Percentiles rank a stretch among this genome's conserved stretches.
phyloP scores from a whole-genome alignment of 108 stramenopile genomes.

The Skeletonema marinoi region DNA sequence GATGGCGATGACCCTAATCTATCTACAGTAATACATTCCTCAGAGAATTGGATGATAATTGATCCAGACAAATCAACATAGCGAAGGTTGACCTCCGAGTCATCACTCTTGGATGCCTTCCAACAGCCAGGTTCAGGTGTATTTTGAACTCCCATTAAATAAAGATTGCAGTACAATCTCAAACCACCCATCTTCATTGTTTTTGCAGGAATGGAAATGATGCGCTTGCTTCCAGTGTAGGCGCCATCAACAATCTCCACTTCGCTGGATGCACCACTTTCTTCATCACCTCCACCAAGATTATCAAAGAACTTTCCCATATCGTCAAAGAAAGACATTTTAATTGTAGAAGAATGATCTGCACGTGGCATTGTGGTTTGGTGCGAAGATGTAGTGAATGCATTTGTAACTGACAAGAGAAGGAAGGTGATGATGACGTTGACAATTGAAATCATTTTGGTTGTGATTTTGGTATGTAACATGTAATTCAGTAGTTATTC shows the following conservation, averaged over 20 bases:
- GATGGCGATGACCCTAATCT: conserved; percentile 72
- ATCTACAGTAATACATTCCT: conserved; percentile 58
- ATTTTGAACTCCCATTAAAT: conserved; percentile 81
- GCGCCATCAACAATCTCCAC: conserved; percentile 26
- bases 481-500: background rate
- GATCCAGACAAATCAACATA: conserved; percentile 70
- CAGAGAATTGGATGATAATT: conserved; percentile 60
- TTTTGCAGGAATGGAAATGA: conserved; percentile 62
- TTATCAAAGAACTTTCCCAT: conserved; percentile 44
- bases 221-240: conserved; percentile 45
- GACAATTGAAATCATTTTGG: background rate
- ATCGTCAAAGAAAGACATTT: conserved; percentile 37
- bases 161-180: conserved; percentile 70
- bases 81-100: conserved; percentile 67
- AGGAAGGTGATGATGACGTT: background rate
- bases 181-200: conserved; percentile 81
- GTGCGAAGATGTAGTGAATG: conserved; percentile 9
- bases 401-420: conserved; percentile 3
- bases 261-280: conserved; percentile 4
- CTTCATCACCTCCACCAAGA: conserved; percentile 17
- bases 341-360: background rate
- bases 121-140: conserved; percentile 72
- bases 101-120: conserved; percentile 66
- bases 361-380: background rate
- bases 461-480: background rate